phyloP scores from a whole-genome alignment of 2,329 filamentous ascomycete genomes.

The Seiridium unicorne region DNA sequence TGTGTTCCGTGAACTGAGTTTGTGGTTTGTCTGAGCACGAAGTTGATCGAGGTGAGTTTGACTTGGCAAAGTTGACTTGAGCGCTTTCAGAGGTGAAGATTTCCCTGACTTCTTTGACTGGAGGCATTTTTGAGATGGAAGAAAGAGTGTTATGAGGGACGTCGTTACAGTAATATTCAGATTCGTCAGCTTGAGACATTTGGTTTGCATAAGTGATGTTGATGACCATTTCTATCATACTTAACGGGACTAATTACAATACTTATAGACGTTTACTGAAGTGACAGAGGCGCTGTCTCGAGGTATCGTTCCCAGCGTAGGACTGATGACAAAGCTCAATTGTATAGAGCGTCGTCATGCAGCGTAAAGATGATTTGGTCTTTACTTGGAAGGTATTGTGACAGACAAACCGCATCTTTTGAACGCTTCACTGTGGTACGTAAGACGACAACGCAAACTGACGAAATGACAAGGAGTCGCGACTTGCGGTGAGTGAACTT shows the following conservation, averaged over 20 bases:
- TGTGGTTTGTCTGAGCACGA: neutral
- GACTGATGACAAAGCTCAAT: neutral
- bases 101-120: constrained; percentile 7
- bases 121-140: neutral
- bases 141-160: neutral
- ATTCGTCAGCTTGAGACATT: neutral
- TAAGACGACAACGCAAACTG: neutral
- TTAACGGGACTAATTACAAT: neutral
- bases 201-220: neutral
- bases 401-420: neutral
- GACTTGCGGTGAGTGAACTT: neutral
- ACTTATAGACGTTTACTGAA: neutral
- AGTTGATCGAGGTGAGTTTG: neutral
- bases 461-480: neutral
- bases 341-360: neutral
- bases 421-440: neutral
- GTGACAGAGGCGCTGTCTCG: neutral
- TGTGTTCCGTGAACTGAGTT: neutral
- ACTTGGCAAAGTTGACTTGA: constrained; percentile 1
- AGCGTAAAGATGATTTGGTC: neutral
- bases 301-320: neutral
- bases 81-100: constrained; percentile 10
- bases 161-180: neutral
- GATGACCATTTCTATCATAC: neutral
- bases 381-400: neutral